Evolutionary conservation across 2,329 filamentous ascomycete genomes (phyloP), one percentile per base, ranked within the genome.

Genomic region (Penicillium psychrosexuale): DNA sequence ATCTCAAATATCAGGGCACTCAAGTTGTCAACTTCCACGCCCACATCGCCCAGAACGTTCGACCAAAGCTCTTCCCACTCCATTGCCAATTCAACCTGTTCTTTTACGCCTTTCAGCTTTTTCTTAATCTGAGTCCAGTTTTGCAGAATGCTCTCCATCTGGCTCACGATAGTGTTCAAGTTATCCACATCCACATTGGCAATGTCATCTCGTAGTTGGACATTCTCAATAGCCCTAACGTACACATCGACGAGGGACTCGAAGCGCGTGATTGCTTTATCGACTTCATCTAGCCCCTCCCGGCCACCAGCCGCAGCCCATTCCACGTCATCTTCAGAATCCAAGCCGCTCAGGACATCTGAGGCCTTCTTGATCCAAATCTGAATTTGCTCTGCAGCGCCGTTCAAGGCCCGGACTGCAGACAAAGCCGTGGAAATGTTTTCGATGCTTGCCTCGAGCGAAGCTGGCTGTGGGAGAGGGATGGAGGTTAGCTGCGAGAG

Each of bases 41-140:
- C 90, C 58, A 97, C 96, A 70, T 97, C 93, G 42, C 92, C 93
- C 3, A 99, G 79, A 3, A 97, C 93, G 60, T 84, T 90, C 65
- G 91, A 91, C 93, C 94, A 97, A 34, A 99, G 80, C 75, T 97
- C 92, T 72, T 97, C 92, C 93, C 93, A 99, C 69, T 99, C 94
- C 91, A 97, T 96, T 44, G 94, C 94, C 55, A 96, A 86, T 73
- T 97, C 94, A 17, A 99, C 93, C 69, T 97, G 93, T 45, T 84
- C 84, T 70, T 96, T 96, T 53, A 96, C 88, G 27, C 77, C 86
- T 60, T 88, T 88, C 47, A 99, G 77, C 1, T 88, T 87, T 39
- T 78, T 80, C 65, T 91, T 89, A 65, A 97, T 93, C 61, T 86
- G 85, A 42, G 85, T 81, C 94, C 94, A 99, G 66, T 92, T 90